Evolutionary conservation across 768 basidiomycete species (phyloP).

Genomic region (Russula compacta): DNA sequence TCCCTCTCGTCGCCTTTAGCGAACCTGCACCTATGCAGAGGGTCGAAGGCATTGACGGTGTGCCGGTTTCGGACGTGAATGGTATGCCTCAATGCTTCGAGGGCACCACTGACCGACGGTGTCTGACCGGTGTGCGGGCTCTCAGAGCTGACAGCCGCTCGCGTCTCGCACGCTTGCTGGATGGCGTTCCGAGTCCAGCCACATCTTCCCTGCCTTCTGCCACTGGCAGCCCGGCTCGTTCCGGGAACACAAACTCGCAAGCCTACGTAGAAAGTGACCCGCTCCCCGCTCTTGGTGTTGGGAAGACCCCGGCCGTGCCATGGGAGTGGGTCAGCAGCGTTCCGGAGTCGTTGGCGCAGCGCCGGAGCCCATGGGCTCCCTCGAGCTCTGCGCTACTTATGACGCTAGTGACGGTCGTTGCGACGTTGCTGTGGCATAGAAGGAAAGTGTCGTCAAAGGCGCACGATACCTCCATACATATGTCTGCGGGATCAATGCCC

Average conservation of each 20-base stretch:
- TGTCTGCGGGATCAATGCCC: background rate
- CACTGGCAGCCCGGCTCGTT: constrained; percentile 27
- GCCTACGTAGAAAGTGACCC: background rate
- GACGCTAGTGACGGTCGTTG: constrained; percentile 2
- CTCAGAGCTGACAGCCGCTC: constrained; percentile 41
- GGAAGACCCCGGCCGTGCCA: background rate
- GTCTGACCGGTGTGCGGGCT: constrained; percentile 51
- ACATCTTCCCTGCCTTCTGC: background rate
- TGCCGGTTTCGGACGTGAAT: background rate
- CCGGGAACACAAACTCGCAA: constrained; percentile 16
- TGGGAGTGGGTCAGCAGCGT: constrained; percentile 6
- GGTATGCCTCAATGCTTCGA: constrained; percentile 25
- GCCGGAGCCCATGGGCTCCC: background rate
- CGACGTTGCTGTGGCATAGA: constrained; percentile 4
- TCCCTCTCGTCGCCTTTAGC: constrained; percentile 73
- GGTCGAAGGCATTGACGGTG: constrained; percentile 28
- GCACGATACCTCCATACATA: background rate
- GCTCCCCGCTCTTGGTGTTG: background rate
- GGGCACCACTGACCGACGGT: constrained; percentile 39
- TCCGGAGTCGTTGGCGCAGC: background rate
- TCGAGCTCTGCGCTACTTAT: constrained; percentile 2
- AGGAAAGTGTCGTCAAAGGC: background rate
- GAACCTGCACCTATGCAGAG: constrained; percentile 28
- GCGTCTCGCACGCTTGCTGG: constrained; percentile 43
- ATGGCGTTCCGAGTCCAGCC: constrained; percentile 37